Conservation (phyloP, 306 rosid species). For the Neltuma alba region DNA sequence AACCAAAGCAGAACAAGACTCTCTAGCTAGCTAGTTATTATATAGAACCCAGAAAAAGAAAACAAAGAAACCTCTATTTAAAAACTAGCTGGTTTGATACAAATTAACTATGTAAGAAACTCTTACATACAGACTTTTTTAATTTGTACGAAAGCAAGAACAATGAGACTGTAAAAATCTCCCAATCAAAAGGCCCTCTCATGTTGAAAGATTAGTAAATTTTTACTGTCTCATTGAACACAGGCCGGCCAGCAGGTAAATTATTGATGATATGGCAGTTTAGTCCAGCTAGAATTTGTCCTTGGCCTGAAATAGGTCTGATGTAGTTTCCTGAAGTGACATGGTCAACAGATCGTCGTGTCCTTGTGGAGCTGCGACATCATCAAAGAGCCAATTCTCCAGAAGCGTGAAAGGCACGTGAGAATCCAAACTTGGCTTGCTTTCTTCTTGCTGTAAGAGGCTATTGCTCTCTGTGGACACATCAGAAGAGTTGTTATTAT, state of each 20-base stretch:
- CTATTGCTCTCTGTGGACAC: conserved; percentile 31
- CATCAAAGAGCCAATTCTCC: conserved; percentile 90
- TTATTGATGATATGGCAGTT: background rate
- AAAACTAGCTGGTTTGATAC: background rate
- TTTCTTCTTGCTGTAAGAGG: conserved; percentile 52
- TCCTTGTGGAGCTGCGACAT: conserved; percentile 47
- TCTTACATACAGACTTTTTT: background rate
- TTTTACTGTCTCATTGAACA: background rate
- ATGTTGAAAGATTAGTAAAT: background rate
- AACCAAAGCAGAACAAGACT: background rate
- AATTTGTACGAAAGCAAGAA: background rate
- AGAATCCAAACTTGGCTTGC: conserved; percentile 43
- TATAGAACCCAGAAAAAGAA: background rate
- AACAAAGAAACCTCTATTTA: background rate
- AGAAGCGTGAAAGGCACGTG: conserved; percentile 70
- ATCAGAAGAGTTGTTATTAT: background rate
- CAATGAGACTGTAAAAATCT: background rate
- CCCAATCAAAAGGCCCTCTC: background rate
- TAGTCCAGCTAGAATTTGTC: background rate
- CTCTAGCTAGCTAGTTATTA: conserved; percentile 13
- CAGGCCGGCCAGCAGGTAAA: background rate
- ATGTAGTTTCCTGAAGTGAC: conserved; percentile 51
- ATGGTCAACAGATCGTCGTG: conserved; percentile 60
- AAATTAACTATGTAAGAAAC: background rate
- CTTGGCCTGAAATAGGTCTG: conserved; percentile 48